Evolutionary conservation across 2,329 filamentous ascomycete species (phyloP).

Genomic region (Pseudocercospora musae): DNA sequence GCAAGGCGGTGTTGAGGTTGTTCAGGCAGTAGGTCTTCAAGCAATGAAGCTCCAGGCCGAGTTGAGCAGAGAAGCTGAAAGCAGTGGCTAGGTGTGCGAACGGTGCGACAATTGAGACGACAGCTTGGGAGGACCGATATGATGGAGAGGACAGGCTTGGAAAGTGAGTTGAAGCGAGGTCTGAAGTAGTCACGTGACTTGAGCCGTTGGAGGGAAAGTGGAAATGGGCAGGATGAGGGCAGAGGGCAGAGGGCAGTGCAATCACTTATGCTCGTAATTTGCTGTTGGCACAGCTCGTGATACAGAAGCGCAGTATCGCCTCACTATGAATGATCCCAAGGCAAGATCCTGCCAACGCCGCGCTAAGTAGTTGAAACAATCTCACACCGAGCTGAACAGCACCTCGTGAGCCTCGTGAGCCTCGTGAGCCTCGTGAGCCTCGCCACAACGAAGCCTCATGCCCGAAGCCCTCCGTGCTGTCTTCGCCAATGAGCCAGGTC

Average conservation of each 20-base stretch:
- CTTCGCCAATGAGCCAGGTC: conserved; percentile 59
- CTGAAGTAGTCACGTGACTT: conserved; percentile 1
- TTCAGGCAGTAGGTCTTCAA: conserved; percentile 53
- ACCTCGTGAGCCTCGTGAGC: not conserved
- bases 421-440: not conserved
- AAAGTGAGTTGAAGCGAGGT: conserved; percentile 10
- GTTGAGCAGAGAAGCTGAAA: conserved; percentile 13
- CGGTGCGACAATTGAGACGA: conserved; percentile 60
- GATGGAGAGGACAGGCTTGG: conserved; percentile 13
- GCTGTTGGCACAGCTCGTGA: not conserved
- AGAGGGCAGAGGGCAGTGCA: not conserved
- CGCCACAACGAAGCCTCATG: conserved; percentile 1
- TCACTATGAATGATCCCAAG: not conserved
- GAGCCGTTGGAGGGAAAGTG: no score
- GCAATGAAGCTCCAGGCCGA: not conserved
- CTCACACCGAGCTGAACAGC: not conserved
- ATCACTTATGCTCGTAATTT: not conserved
- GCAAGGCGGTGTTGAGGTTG: conserved; percentile 56
- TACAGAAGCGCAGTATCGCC: not conserved
- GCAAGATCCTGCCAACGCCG: conserved; percentile 29
- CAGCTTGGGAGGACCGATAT: conserved; percentile 53
- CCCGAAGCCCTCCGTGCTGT: conserved; percentile 13
- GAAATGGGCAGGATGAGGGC: not conserved
- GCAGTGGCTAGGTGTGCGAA: conserved; percentile 45
- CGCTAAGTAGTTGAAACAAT: conserved; percentile 30